phyloP scores from a whole-genome alignment of 1,284 basidiomycete genomes.

The Phellinidium pouzarii region DNA sequence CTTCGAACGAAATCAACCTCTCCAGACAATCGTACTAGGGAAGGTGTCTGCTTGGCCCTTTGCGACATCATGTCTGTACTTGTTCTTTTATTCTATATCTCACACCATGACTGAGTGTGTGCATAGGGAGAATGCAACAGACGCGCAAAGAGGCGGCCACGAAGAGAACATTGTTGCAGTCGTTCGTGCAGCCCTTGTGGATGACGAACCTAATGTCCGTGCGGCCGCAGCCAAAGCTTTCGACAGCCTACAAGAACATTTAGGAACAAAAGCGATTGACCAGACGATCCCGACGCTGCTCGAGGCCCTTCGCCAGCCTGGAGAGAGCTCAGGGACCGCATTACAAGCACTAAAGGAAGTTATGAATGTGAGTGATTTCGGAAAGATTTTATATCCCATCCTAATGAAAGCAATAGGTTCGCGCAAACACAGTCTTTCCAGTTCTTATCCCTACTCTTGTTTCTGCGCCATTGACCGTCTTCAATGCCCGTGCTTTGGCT shows the following conservation, averaged over 20 bases:
- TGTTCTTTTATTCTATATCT: background rate
- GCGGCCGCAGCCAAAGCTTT: slow-evolving; percentile 91
- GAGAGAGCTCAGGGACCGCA: slow-evolving; percentile 90
- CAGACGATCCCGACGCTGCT: slow-evolving; percentile 94
- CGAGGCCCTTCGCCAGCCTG: slow-evolving; percentile 87
- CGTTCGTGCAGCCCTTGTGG: slow-evolving; percentile 83
- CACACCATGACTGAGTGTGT: background rate
- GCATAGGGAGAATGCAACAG: slow-evolving; percentile 69
- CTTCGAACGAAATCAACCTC: slow-evolving; percentile 68
- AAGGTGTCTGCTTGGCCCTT: slow-evolving; percentile 85
- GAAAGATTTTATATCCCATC: background rate
- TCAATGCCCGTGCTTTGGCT: slow-evolving; percentile 91
- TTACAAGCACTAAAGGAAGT: slow-evolving; percentile 90
- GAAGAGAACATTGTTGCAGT: slow-evolving; percentile 87
- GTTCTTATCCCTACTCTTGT: slow-evolving; percentile 95
- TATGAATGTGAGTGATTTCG: slow-evolving; percentile 63
- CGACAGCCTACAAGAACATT: slow-evolving; percentile 85
- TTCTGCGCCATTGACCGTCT: slow-evolving; percentile 84
- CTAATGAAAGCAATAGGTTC: slow-evolving; percentile 47
- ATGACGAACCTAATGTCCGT: slow-evolving; percentile 83
- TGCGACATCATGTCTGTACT: slow-evolving; percentile 77
- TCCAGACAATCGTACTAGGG: slow-evolving; percentile 67
- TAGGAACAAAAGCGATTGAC: slow-evolving; percentile 90
- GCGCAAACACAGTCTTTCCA: slow-evolving; percentile 93
- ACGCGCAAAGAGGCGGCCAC: slow-evolving; percentile 82